A percentile compares a stretch with the other conserved stretches of the same genome.
Conservation (phyloP, 2,329 filamentous ascomycete species). For the Microdochium paspali region DNA sequence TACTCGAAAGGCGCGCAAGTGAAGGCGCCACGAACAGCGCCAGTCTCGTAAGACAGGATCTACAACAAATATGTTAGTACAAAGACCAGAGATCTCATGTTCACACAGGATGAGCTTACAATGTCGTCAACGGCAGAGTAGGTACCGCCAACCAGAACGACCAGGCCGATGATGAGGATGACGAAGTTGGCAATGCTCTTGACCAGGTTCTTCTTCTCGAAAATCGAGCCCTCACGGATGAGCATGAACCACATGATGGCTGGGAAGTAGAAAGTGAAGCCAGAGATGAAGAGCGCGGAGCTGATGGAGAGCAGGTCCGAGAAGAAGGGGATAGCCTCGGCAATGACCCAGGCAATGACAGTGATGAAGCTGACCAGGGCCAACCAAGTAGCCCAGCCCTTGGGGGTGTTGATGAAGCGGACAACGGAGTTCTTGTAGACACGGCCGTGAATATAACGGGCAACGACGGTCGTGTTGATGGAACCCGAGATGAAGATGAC, state of each 20-base stretch:
- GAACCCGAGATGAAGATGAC: constrained; percentile 58
- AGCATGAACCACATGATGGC: constrained; percentile 24
- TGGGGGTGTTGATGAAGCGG: constrained; percentile 22
- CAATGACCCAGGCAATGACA: constrained; percentile 59
- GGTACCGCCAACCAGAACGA: constrained; percentile 20
- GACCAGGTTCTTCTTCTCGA: constrained; percentile 15
- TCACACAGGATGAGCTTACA: constrained; percentile 11
- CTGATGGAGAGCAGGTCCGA: constrained; percentile 51
- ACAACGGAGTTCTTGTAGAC: constrained; percentile 18
- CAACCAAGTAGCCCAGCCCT: constrained; percentile 40
- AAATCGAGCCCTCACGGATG: constrained; percentile 17
- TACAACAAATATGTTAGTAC: not conserved
- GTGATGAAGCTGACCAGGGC: constrained; percentile 48
- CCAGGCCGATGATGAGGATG: constrained; percentile 18
- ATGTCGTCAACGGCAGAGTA: constrained; percentile 22
- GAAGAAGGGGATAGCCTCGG: constrained; percentile 66
- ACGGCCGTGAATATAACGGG: constrained; percentile 22
- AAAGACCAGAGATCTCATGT: not conserved
- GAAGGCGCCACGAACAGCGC: constrained; percentile 14
- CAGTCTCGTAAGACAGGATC: constrained; percentile 7
- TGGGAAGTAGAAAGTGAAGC: constrained; percentile 28
- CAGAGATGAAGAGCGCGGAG: constrained; percentile 40
- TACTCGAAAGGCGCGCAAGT: constrained; percentile 12
- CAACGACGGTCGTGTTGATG: constrained; percentile 50
- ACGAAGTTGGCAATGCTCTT: constrained; percentile 12